A percentile compares a stretch with the other conserved stretches of the same genome.
Evolutionary conservation across 768 basidiomycete species (phyloP).

Genomic region (Mycena belliarum): DNA sequence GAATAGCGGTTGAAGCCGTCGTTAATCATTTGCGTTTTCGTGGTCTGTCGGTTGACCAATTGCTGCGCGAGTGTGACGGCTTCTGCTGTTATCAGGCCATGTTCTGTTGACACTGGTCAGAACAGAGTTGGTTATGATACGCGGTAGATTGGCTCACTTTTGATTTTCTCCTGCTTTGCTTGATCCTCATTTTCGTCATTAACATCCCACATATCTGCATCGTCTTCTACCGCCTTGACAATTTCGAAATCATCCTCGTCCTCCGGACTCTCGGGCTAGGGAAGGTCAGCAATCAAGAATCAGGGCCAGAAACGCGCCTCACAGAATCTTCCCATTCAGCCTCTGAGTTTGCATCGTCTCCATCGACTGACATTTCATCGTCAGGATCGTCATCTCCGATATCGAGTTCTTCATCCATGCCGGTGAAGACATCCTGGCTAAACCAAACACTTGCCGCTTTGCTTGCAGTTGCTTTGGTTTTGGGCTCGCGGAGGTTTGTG

Average conservation of each 20-base stretch:
- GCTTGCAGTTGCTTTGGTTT: constrained; percentile 36
- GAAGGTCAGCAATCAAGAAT: constrained; percentile 11
- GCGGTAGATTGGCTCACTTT: constrained; percentile 53
- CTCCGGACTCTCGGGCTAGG: constrained; percentile 23
- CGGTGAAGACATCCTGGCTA: constrained; percentile 87
- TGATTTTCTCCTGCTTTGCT: constrained; percentile 60
- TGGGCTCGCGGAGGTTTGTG: constrained; percentile 44
- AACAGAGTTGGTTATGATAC: not conserved
- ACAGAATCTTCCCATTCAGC: constrained; percentile 24
- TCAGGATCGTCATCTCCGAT: constrained; percentile 31
- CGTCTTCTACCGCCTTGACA: constrained; percentile 61
- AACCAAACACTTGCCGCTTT: constrained; percentile 90
- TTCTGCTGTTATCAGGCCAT: constrained; percentile 84
- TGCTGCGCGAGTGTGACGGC: constrained; percentile 90
- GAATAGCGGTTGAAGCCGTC: constrained; percentile 96
- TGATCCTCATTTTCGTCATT: constrained; percentile 76
- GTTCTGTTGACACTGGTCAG: constrained; percentile 46
- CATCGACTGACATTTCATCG: constrained; percentile 36
- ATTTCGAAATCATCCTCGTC: constrained; percentile 73
- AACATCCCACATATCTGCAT: constrained; percentile 78
- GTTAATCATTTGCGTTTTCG: constrained; percentile 86
- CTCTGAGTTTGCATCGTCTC: constrained; percentile 30
- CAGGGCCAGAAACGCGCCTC: not conserved
- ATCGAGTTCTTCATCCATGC: constrained; percentile 47
- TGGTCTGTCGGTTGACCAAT: constrained; percentile 87